phyloP scores from a whole-genome alignment of 805 yeast genomes.

The Yarrowia keelungensis region DNA sequence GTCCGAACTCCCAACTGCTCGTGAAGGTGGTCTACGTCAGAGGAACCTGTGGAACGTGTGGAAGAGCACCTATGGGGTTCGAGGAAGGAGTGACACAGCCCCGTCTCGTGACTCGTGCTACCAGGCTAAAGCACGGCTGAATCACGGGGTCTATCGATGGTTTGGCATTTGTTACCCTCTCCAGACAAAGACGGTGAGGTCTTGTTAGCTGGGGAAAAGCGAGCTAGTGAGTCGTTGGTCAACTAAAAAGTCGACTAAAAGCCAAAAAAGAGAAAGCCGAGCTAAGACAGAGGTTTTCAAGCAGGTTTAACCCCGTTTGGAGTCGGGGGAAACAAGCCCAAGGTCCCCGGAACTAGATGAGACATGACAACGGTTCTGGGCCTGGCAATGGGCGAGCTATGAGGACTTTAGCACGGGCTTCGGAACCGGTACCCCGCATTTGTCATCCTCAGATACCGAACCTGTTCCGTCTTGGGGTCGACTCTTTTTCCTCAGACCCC shows the following conservation, averaged over 20 bases:
- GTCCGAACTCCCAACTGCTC: conserved; percentile 5
- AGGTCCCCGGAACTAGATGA: not conserved
- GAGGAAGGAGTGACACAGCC: not conserved
- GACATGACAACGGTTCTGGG: conserved; percentile 10
- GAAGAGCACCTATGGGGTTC: not conserved
- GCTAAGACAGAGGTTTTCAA: not conserved
- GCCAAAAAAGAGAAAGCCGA: conserved; percentile 2
- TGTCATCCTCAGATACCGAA: not conserved
- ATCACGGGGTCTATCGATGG: conserved; percentile 16
- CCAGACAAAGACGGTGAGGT: conserved; percentile 16
- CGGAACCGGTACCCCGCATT: conserved; percentile 6
- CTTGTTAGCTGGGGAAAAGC: conserved; percentile 32
- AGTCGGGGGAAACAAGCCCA: conserved; percentile 14
- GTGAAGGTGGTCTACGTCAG: not conserved
- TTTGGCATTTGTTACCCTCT: conserved; percentile 1
- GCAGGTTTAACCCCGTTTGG: conserved; percentile 17
- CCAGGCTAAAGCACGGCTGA: conserved; percentile 28
- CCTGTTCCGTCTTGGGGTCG: no score
- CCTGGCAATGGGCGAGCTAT: not conserved
- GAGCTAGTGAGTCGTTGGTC: conserved; percentile 2
- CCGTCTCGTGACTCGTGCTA: conserved; percentile 23
- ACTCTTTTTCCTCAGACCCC: no score
- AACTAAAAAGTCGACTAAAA: conserved; percentile 28
- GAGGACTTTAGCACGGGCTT: no score
- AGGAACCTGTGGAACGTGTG: not conserved